Percentiles rank a stretch among this genome's conserved stretches.
These are phyloP conservation scores for Aspergillus bertholletiae DNA, from an alignment of 495 filamentous ascomycete species.

Conservation along the genomic window DNA sequence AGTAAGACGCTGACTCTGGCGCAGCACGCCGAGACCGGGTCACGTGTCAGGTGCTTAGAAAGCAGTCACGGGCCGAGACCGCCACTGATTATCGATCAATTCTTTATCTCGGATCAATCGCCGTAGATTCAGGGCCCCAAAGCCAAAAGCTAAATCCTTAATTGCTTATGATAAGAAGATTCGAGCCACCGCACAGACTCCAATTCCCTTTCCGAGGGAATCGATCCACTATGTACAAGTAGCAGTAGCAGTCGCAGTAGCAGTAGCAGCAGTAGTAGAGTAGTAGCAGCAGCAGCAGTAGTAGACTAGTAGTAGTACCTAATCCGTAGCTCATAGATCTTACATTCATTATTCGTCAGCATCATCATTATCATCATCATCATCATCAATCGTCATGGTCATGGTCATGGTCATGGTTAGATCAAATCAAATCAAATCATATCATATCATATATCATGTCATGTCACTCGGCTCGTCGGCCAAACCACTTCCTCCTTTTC, in stretches of 20 bases:
- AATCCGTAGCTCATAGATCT: not conserved
- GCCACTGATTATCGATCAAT: slow-evolving; percentile 10
- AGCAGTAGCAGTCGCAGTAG: no score
- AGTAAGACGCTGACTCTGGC: not conserved
- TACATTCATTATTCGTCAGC: not conserved
- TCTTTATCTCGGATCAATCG: slow-evolving; percentile 3
- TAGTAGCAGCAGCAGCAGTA: no score
- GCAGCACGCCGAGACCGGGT: not conserved
- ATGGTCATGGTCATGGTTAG: no score
- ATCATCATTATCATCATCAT: not conserved
- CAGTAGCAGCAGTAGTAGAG: no score
- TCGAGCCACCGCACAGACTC: no score
- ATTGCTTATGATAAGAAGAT: no score
- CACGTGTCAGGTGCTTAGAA: not conserved
- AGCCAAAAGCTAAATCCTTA: no score
- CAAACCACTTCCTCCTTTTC: slow-evolving; percentile 39
- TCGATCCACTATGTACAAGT: no score
- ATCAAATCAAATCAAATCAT: not conserved
- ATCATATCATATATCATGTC: slow-evolving; percentile 10
- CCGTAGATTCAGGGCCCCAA: no score
- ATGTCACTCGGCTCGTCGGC: slow-evolving; percentile 15
- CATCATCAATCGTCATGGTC: slow-evolving; percentile 2
- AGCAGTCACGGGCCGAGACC: slow-evolving; percentile 6
- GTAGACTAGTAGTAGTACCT: no score
- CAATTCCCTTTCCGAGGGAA: no score